Evolutionary conservation across 2,329 filamentous ascomycete genomes (phyloP), one percentile per base, ranked within the genome.

Genomic region (Sarocladiaceae sp.): DNA sequence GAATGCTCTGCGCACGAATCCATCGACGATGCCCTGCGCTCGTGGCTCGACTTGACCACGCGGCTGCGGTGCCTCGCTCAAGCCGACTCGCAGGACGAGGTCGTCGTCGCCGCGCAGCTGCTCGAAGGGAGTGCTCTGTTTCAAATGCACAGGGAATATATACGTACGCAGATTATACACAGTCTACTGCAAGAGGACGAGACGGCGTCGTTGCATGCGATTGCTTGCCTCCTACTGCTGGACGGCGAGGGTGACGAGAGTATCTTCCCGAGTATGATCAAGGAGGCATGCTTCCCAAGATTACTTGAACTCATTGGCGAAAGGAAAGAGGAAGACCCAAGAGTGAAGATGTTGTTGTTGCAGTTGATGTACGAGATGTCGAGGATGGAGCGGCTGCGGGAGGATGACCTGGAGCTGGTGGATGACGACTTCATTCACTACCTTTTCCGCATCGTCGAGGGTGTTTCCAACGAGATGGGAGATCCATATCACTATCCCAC

Each of bases 401-500:
- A 76, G 48, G 80, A 88, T 52, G 91, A 98, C 60, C 67, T 98
- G 51, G 56, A 78, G 66, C 87, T 78, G 46, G 85, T 84, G 23
- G 76, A 83, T 52, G 93, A 98, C 58, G 76, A 76, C 41, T 96
- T 98, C 62, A 76, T 97, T 47, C 74, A 79, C 27, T 85, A 87
- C 57, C 78, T 98, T 9, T 89, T 97, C 57, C 76, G 83, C 51
- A 82, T 95, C 46, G 91, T 96, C 57, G 91, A 97, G 65, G 78
- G 86, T 50, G 73, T 91, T 4, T 93, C 88, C 6, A 82, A 91
- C 60, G 91, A 97, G 63, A 82, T 79, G 18, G 80, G 88, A 53
- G 93, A 97, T 62, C 91, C 91, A 1, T 98, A 95, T 61, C 91
- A 97, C 61, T 97, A 96, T 61, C 85, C 88, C 5, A 84, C 96